Evolutionary conservation across 805 yeast genomes (phyloP), one percentile per base, ranked within the genome.

Genomic region (Candida stauntonica): DNA sequence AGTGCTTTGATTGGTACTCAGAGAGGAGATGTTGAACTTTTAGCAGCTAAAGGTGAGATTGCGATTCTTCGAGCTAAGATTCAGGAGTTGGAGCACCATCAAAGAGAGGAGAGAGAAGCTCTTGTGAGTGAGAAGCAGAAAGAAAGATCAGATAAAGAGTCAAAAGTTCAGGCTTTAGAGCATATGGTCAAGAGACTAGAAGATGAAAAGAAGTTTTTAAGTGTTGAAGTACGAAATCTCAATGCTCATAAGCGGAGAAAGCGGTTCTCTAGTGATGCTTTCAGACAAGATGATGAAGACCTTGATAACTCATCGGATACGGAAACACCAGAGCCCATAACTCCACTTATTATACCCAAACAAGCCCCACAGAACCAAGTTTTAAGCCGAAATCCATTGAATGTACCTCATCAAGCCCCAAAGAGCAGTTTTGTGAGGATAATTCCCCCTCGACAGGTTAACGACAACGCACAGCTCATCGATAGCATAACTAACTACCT

Each of bases 11-110:
- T 39, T 44, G 52, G 36, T 7, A n/a, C n/a, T n/a, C 30, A 28
- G 9, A 5, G 18, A 12, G 16, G 8, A 5, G 9, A 28, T 15
- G 18, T 11, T 32, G 63, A 63, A 29, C 46, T 78, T n/a, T 67
- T 65, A 38, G 62, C 70, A 26, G 81, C 86, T 5, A 75, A 74
- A 39, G 97, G 97, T 3, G 96, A 89, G 53, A 79, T 85, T 26
- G 79, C 93, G 12, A 79, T 88, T 26, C 65, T 89, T 14, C 66
- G 94, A 38, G 76, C 81, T 8, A 86, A 80, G 51, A 33, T 45
- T 2, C 29, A 39, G 9, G 46, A 41, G 20, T 29, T 45, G 13
- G 48, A 40, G 9, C 20, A 88, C 38, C 75, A 78, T 9, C 84
- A 79, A 49, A 61, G 84, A 16, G 62, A 70, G 16, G 69, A 72